Evolutionary conservation across 352 stramenopile genomes (phyloP), one percentile per base, ranked within the genome.

Genomic region (Thraustotheca clavata): DNA sequence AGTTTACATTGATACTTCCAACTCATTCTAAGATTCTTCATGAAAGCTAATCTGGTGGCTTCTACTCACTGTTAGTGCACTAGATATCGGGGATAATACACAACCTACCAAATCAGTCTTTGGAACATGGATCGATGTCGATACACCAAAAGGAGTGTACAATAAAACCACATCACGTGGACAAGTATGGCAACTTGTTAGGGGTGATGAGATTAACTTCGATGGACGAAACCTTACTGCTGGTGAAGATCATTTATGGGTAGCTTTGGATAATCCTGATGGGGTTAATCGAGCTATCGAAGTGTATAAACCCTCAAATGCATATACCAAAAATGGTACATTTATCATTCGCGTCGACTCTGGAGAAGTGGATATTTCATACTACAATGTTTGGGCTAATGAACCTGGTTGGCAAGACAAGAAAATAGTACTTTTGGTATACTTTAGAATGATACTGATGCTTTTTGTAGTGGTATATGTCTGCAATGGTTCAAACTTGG

Each of bases 401-500:
- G n/a, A n/a, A n/a, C n/a, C n/a, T n/a, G n/a, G n/a, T n/a, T n/a
- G n/a, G n/a, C n/a, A n/a, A n/a, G n/a, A n/a, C n/a, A 40, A 14
- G 5, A 55, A 69, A 79, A 12, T 85, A 86, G 38, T 84, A 85
- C 31, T 91, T 90, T 16, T 22, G 1, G 9, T 54, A 8, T 61
- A 1, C 1, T 9, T 29, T 46, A 8, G 29, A 50, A 50, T 24
- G 16, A 14, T 32, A n/a, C 27, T 61, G 11, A 48, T 43, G 16
- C 39, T 7, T 59, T 34, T 16, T 39, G 27, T 81, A 89, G 70
- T 79, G 76, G 57, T 88, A 81, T 50, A 69, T 71, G 18, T 84
- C 82, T 35, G 92, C 85, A 1, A 97, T 97, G 88, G 33, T 98
- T 5, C 89, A 96, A 68, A 76, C 69, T 33, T 98, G 91, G 91